phyloP scores from a whole-genome alignment of 257 asterid genomes.

The Nicotiana undulata region DNA sequence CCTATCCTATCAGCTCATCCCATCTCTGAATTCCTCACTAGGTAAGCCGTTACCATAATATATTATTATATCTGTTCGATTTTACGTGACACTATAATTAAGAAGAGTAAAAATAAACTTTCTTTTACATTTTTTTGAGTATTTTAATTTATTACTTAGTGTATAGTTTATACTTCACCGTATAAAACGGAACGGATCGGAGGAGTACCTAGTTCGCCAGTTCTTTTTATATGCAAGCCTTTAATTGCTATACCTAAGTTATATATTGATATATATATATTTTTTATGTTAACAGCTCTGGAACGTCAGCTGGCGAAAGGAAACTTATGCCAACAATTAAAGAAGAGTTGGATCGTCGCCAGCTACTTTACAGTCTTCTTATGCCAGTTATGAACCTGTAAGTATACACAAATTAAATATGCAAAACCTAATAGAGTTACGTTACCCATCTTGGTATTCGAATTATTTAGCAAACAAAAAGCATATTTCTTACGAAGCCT shows the following conservation, averaged over 20 bases:
- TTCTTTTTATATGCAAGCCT: background rate
- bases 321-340: slow-evolving; percentile 89
- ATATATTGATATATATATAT: background rate
- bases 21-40: slow-evolving; percentile 91
- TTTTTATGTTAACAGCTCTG: slow-evolving; percentile 36
- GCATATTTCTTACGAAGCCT: slow-evolving; percentile 15
- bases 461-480: background rate
- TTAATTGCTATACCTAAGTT: background rate
- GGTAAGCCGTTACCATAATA: slow-evolving; percentile 24
- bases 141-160: no score
- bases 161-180: no score
- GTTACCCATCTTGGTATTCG: background rate
- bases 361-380: slow-evolving; percentile 92
- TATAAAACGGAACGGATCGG: background rate
- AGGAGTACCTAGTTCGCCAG: background rate
- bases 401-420: slow-evolving; percentile 15
- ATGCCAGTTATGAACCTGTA: slow-evolving; percentile 98
- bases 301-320: slow-evolving; percentile 97
- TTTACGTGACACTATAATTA: background rate
- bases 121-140: no score
- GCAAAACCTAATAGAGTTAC: background rate
- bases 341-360: slow-evolving; percentile 94
- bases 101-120: no score
- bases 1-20: slow-evolving; percentile 81
- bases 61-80: background rate